These are phyloP conservation scores for Melocanna baccifera DNA, from an alignment of 176 grass and related monocot genomes.

Conservation along the genomic window DNA sequence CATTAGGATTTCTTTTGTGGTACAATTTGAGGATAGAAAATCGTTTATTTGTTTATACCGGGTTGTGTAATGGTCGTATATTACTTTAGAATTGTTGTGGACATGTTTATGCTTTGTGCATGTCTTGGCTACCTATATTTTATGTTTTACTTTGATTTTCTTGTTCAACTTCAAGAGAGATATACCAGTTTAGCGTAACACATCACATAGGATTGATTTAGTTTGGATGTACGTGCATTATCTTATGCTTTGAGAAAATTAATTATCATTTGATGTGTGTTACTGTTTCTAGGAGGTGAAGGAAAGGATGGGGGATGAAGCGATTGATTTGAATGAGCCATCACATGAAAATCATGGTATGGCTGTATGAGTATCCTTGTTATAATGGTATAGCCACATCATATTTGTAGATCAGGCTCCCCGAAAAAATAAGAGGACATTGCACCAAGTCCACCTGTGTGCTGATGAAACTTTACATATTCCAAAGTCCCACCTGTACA, in stretches of 20 bases:
- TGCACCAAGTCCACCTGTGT: neutral
- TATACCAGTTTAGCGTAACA: neutral
- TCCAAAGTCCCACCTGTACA: neutral
- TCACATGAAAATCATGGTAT: slow-evolving; percentile 29
- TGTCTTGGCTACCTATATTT: neutral
- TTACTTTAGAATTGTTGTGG: neutral
- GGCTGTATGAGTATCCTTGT: neutral
- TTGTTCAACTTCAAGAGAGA: neutral
- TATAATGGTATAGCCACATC: neutral
- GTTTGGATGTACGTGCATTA: neutral
- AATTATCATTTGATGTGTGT: neutral
- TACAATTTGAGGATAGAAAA: neutral
- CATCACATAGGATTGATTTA: neutral
- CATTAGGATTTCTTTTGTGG: neutral
- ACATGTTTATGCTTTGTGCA: neutral
- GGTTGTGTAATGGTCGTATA: neutral
- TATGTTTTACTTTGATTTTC: neutral
- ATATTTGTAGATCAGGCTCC: neutral
- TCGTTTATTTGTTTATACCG: neutral
- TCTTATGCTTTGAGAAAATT: neutral
- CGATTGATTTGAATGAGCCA: slow-evolving; percentile 35
- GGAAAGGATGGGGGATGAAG: neutral
- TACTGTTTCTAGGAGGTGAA: slow-evolving; percentile 27
- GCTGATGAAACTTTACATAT: neutral
- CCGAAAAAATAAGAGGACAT: neutral